A percentile compares a stretch with the other conserved stretches of the same genome.
These are phyloP conservation scores for Penicillium hesseltinei DNA, from an alignment of 2,329 filamentous ascomycete genomes.

Conservation along the genomic window DNA sequence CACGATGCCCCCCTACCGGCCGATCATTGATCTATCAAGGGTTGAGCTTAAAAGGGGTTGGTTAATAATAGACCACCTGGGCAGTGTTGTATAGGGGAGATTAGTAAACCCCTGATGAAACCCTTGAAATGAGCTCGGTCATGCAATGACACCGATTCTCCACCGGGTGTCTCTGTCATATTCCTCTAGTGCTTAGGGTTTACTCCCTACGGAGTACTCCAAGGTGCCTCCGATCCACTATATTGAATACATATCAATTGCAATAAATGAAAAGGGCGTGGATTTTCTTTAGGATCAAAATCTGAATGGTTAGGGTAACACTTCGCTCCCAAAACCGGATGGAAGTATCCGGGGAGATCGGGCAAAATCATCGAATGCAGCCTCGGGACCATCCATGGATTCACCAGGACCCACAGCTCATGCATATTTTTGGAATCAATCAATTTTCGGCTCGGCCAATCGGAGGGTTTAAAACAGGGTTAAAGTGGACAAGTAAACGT, in stretches of 20 bases:
- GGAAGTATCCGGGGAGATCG: conserved; percentile 11
- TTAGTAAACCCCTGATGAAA: conserved; percentile 3
- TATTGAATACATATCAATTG: background rate
- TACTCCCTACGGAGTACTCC: background rate
- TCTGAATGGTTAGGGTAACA: background rate
- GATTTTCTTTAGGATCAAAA: background rate
- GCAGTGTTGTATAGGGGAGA: background rate
- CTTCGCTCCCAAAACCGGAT: background rate
- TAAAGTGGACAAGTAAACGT: conserved; percentile 22
- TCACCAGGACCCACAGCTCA: background rate
- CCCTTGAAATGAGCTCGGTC: background rate
- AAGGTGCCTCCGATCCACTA: background rate
- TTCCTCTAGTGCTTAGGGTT: background rate
- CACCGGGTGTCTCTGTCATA: conserved; percentile 1
- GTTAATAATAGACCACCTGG: background rate
- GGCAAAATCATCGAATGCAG: conserved; percentile 8
- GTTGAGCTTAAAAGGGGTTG: background rate
- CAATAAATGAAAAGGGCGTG: background rate
- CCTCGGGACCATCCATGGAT: background rate
- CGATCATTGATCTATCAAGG: background rate
- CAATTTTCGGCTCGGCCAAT: background rate
- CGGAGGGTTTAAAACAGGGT: background rate
- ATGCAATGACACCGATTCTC: background rate
- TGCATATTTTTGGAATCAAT: conserved; percentile 11
- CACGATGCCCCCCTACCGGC: background rate